A percentile compares a stretch with the other conserved stretches of the same genome.
These are phyloP conservation scores for Fusarium decemcellulare DNA, from an alignment of 2,329 filamentous ascomycete species.

Conservation along the genomic window DNA sequence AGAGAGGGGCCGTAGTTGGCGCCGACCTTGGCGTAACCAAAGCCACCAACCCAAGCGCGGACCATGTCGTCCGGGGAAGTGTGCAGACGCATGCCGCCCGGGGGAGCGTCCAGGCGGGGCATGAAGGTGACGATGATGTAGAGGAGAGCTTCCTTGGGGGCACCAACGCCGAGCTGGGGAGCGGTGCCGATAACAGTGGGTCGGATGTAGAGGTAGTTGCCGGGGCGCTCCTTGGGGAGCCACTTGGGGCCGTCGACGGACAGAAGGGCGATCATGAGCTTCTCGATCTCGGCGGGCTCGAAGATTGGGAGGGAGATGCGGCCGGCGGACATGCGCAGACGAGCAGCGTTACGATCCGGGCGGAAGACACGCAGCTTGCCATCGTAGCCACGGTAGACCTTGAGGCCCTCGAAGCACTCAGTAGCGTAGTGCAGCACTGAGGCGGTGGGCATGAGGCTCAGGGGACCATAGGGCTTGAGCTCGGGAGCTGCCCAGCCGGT, in stretches of 20 bases:
- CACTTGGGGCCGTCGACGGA: conserved; percentile 82
- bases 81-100: conserved; percentile 78
- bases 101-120: conserved; percentile 67
- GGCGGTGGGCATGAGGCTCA: conserved; percentile 85
- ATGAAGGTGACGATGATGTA: conserved; percentile 82
- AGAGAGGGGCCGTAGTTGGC: conserved; percentile 93
- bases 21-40: conserved; percentile 92
- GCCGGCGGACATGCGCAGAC: conserved; percentile 71
- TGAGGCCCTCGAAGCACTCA: conserved; percentile 90
- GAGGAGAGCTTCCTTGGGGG: conserved; percentile 87
- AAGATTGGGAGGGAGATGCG: conserved; percentile 84
- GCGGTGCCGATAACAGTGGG: conserved; percentile 90
- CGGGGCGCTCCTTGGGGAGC: conserved; percentile 79
- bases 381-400: conserved; percentile 85
- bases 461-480: conserved; percentile 82
- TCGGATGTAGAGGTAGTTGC: conserved; percentile 85
- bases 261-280: conserved; percentile 80
- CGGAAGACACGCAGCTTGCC: conserved; percentile 83
- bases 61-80: conserved; percentile 87
- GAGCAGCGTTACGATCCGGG: conserved; percentile 78
- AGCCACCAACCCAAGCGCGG: conserved; percentile 93
- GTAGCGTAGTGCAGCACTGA: conserved; percentile 90
- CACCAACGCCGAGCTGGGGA: conserved; percentile 83
- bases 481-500: conserved; percentile 81
- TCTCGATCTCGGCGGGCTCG: conserved; percentile 78